Evolutionary conservation across 208 protist species (phyloP), one percentile per base, ranked within the genome.

Genomic region (Strigomonas culicis): DNA sequence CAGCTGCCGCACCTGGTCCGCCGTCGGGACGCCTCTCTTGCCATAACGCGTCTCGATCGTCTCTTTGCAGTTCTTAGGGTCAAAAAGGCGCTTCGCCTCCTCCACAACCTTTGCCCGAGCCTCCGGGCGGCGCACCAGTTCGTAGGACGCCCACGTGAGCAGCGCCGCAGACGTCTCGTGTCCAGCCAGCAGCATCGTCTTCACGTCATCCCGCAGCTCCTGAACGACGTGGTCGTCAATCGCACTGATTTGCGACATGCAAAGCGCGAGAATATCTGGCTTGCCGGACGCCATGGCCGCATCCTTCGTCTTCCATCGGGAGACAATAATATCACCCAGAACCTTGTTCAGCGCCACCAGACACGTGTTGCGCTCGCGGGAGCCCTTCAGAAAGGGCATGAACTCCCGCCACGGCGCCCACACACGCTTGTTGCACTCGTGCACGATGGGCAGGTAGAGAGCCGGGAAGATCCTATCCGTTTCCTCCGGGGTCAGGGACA

Each of bases 91-190:
- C 32, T 62, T 68, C 19, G 83, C 84, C 77, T 96, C 91, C 19
- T 68, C 76, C 17, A 80, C 66, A 17, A 96, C 58, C 39, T 80
- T 77, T 15, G 78, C 58, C 46, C 70, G 69, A 44, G 87, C 66
- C 2, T 93, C 80, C 1, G 80, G 79, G 51, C 82, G 73, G 41
- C 84, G 79, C 19, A 93, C 79, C 15, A 81, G 67, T 69, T 96
- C 91, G 71, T 96, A 96, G n/a, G 84, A 89, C 22, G 91, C 84
- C 88, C 88, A 96, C 25, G 88, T 96, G 41, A 96, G 71, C 64
- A 96, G 70, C 32, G 88, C 86, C 4, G 88, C 88, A 17, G 86
- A 94, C 1, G 91, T 96, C 66, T 96, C 91, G 68, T 96, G 91
- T 11, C 91, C 91, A 7, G 88, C 88, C 21, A 96, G 80, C 51